Evolutionary conservation across 371 early-diverging fungal genomes (phyloP).

Genomic region (Fennellomyces sp.): DNA sequence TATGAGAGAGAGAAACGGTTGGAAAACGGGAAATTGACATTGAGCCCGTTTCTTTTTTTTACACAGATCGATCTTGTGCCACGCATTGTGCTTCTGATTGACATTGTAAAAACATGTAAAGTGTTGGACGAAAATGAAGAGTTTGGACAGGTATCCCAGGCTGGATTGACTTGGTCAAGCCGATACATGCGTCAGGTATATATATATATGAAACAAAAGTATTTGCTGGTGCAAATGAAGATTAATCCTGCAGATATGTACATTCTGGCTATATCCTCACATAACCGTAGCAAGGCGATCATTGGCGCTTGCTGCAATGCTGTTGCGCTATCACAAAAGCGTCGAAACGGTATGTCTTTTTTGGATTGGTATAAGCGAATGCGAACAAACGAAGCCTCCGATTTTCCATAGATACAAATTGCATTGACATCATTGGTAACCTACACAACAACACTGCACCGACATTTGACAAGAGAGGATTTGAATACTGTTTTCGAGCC

Average conservation of each 20-base stretch:
- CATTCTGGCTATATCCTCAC: slow-evolving; percentile 8
- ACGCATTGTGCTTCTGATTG: slow-evolving; percentile 16
- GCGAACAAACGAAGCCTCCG: neutral
- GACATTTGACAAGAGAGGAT: neutral
- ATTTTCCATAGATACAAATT: neutral
- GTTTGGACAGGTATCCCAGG: neutral
- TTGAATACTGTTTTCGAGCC: neutral
- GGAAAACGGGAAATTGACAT: neutral
- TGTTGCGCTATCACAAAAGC: neutral
- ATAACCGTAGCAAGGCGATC: slow-evolving; percentile 24
- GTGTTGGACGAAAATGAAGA: neutral
- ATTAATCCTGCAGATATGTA: slow-evolving; percentile 4
- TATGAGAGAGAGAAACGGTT: neutral
- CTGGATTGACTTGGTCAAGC: slow-evolving; percentile 1
- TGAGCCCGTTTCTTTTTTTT: no score
- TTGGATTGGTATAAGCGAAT: no score
- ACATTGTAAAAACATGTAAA: slow-evolving; percentile 13
- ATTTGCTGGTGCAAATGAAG: neutral
- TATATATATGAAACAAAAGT: neutral
- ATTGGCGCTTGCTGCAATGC: slow-evolving; percentile 11
- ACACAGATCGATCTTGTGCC: slow-evolving; percentile 5
- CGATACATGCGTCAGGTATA: neutral
- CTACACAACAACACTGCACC: neutral
- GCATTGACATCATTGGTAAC: neutral
- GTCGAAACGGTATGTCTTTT: slow-evolving; percentile 2